A percentile compares a stretch with the other conserved stretches of the same genome.
phyloP scores from a whole-genome alignment of 768 basidiomycete species.

The Rhizopogon vesiculosus region DNA sequence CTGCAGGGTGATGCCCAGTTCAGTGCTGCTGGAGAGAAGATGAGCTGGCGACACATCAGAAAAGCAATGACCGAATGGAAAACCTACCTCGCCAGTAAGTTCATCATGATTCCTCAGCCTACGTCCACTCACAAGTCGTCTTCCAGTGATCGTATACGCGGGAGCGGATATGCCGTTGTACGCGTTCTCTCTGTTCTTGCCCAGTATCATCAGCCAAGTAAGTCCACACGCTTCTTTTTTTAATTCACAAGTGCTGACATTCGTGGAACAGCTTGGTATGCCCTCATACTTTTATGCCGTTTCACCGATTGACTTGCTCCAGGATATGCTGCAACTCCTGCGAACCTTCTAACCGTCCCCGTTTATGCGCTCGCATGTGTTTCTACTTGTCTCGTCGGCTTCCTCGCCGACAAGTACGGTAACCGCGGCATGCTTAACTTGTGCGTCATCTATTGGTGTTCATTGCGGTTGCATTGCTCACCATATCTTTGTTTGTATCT shows the following conservation, averaged over 20 bases:
- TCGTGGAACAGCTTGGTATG: slow-evolving; percentile 35
- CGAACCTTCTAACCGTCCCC: slow-evolving; percentile 75
- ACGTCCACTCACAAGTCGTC: not conserved
- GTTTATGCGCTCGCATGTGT: slow-evolving; percentile 69
- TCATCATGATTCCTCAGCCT: not conserved
- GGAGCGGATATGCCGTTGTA: slow-evolving; percentile 66
- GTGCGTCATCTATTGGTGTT: slow-evolving; percentile 30
- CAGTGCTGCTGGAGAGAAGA: slow-evolving; percentile 65
- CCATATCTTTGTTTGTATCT: slow-evolving; percentile 22
- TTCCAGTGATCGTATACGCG: slow-evolving; percentile 49
- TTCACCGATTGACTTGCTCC: not conserved
- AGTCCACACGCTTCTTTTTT: slow-evolving; percentile 10
- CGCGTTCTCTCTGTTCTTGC: slow-evolving; percentile 74
- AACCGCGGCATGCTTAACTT: slow-evolving; percentile 61
- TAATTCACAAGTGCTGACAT: not conserved
- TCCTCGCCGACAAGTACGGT: slow-evolving; percentile 55
- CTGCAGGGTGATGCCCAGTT: slow-evolving; percentile 66
- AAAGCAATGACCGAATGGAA: slow-evolving; percentile 68
- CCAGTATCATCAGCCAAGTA: slow-evolving; percentile 72
- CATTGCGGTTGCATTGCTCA: slow-evolving; percentile 16
- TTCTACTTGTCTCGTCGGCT: slow-evolving; percentile 61
- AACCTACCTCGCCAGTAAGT: slow-evolving; percentile 46
- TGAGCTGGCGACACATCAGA: slow-evolving; percentile 54
- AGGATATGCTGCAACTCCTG: slow-evolving; percentile 66
- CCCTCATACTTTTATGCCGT: not conserved